These are phyloP conservation scores for Stevia rebaudiana DNA, from an alignment of 140 eudicot genomes.

Conservation along the genomic window DNA sequence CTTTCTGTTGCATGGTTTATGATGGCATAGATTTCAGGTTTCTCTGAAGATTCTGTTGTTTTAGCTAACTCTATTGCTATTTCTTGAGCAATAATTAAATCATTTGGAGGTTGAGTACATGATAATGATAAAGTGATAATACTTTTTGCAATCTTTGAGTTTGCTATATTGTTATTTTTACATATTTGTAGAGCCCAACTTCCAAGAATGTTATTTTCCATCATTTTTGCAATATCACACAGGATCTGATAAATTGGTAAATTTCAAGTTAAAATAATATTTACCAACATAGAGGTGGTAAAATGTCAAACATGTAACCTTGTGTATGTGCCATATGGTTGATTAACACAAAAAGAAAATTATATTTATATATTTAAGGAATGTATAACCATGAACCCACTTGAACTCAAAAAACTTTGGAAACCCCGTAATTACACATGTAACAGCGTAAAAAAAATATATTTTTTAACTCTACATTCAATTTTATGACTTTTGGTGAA, in stretches of 20 bases:
- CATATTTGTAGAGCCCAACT: slow-evolving; percentile 44
- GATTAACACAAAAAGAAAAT: too few relatives aligned
- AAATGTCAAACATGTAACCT: background rate
- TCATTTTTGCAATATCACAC: slow-evolving; percentile 53
- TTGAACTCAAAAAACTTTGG: too few relatives aligned
- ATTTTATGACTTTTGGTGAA: too few relatives aligned
- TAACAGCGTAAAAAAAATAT: too few relatives aligned
- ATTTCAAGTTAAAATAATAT: slow-evolving; percentile 1
- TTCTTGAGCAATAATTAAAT: slow-evolving; percentile 49
- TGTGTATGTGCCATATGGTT: background rate
- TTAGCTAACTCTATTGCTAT: slow-evolving; percentile 46
- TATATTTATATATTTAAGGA: too few relatives aligned
- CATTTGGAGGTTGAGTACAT: slow-evolving; percentile 47
- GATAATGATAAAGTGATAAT: slow-evolving; percentile 40
- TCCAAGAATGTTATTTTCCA: slow-evolving; percentile 44
- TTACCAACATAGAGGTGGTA: background rate
- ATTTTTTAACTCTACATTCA: too few relatives aligned
- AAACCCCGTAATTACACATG: too few relatives aligned
- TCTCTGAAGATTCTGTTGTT: slow-evolving; percentile 37
- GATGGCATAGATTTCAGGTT: slow-evolving; percentile 43
- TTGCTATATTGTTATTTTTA: slow-evolving; percentile 35
- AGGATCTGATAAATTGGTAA: slow-evolving; percentile 43
- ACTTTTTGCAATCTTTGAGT: slow-evolving; percentile 56
- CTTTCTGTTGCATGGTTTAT: slow-evolving; percentile 52
- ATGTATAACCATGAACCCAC: too few relatives aligned